Conservation (phyloP, 2,329 filamentous ascomycete species). For the Bipolaris victoriae region DNA sequence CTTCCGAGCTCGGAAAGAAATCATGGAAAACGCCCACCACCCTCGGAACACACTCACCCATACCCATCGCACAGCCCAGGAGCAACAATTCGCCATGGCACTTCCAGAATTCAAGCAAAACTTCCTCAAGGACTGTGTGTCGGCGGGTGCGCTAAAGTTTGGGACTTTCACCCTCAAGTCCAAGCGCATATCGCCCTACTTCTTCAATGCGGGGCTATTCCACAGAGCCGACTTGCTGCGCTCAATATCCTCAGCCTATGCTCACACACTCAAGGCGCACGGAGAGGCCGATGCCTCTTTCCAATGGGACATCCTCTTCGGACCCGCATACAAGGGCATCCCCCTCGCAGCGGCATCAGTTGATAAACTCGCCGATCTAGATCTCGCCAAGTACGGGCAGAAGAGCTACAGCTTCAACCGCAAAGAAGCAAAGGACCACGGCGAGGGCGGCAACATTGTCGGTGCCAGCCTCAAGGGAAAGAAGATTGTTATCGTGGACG, state of each 20-base stretch:
- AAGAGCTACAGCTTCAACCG: conserved; percentile 90
- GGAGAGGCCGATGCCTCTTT: conserved; percentile 53
- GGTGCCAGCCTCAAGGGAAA: conserved; percentile 85
- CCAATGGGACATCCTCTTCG: conserved; percentile 85
- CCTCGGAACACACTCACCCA: conserved; percentile 2
- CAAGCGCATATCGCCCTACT: conserved; percentile 88
- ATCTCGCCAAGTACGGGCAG: conserved; percentile 68
- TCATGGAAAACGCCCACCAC: conserved; percentile 9
- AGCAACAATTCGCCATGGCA: conserved; percentile 19
- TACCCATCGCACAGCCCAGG: neutral
- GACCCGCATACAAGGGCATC: conserved; percentile 96
- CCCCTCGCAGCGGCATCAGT: conserved; percentile 81
- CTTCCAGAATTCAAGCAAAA: conserved; percentile 63
- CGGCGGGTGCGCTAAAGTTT: conserved; percentile 75
- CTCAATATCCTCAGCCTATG: conserved; percentile 82
- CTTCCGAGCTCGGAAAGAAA: conserved; percentile 44
- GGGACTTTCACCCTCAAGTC: conserved; percentile 91
- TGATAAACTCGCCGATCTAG: conserved; percentile 74
- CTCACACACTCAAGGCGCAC: conserved; percentile 62
- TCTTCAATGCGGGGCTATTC: conserved; percentile 95
- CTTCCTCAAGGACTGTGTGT: conserved; percentile 73
- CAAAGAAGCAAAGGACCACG: conserved; percentile 95
- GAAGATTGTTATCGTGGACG: conserved; percentile 88
- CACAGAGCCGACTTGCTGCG: conserved; percentile 79
- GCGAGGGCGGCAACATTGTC: conserved; percentile 92